Conservation (phyloP, 176 grass and related monocot species). For the Lolium rigidum region DNA sequence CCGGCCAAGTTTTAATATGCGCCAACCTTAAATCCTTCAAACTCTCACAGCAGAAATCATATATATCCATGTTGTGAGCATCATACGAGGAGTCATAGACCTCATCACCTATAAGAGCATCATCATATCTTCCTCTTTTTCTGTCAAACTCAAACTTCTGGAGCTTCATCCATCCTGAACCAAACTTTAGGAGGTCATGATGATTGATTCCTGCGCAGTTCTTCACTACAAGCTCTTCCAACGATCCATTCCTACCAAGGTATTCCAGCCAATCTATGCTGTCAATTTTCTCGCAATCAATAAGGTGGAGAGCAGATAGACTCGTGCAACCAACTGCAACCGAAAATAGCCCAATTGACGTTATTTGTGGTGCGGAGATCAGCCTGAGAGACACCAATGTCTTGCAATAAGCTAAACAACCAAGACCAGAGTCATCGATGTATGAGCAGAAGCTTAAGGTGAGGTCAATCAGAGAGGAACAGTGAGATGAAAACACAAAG, state of each 20-base stretch:
- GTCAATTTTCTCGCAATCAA: no score
- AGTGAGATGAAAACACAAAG: no score
- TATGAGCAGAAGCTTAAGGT: no score
- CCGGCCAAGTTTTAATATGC: background rate
- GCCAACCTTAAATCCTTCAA: background rate
- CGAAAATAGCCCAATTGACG: no score
- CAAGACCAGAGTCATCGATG: no score
- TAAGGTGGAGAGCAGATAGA: no score
- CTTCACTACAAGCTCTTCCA: constrained; percentile 23
- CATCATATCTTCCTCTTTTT: background rate
- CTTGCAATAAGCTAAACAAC: no score
- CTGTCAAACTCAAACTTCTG: background rate
- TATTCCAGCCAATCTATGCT: no score
- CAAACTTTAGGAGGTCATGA: constrained; percentile 15
- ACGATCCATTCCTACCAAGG: background rate
- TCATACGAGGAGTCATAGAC: background rate
- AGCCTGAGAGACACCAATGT: no score
- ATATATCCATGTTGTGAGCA: background rate
- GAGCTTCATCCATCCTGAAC: constrained; percentile 24
- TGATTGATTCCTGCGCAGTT: background rate
- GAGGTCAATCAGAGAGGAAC: no score
- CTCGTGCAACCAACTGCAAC: no score
- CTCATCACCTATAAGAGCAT: background rate
- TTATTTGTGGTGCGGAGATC: no score
- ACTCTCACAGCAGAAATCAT: background rate